Evolutionary conservation across 2,329 filamentous ascomycete species (phyloP).

Genomic region (Colletotrichum lupini): DNA sequence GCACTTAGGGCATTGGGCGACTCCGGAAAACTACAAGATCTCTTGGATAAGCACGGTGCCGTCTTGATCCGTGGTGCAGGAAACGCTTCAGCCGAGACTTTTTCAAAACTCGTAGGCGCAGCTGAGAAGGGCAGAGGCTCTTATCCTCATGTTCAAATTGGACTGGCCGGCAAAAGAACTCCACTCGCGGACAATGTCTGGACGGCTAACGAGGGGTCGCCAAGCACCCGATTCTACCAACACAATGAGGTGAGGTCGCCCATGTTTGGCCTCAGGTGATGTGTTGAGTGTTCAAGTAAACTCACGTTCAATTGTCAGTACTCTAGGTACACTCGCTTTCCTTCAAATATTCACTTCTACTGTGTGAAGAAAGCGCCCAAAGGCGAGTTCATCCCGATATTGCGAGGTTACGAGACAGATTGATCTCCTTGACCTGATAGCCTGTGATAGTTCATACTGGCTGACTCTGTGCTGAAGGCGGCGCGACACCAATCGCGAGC

Average conservation of each 20-base stretch:
- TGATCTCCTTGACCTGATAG: no score
- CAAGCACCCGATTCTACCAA: constrained; percentile 37
- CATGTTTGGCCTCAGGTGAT: background rate
- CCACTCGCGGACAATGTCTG: constrained; percentile 35
- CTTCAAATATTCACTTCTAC: constrained; percentile 36
- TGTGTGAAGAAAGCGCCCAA: constrained; percentile 33
- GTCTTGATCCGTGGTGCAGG: constrained; percentile 33
- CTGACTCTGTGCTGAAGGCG: background rate
- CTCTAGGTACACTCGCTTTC: constrained; percentile 36
- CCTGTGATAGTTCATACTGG: background rate
- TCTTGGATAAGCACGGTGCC: constrained; percentile 31
- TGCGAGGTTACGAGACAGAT: no score
- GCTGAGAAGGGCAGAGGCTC: constrained; percentile 31
- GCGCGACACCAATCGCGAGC: constrained; percentile 33
- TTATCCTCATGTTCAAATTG: constrained; percentile 44
- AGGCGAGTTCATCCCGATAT: background rate
- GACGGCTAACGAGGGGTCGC: constrained; percentile 38
- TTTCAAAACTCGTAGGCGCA: constrained; percentile 34
- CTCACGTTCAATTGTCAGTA: constrained; percentile 11
- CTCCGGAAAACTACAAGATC: constrained; percentile 30
- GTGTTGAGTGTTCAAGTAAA: background rate
- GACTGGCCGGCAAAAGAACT: constrained; percentile 37
- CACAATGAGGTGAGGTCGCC: constrained; percentile 35
- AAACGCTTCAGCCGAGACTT: constrained; percentile 34
- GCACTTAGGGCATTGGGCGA: constrained; percentile 18